Base-by-base conservation (phyloP, 2,329 filamentous ascomycete genomes). In the Trichoderma oligosporum region DNA sequence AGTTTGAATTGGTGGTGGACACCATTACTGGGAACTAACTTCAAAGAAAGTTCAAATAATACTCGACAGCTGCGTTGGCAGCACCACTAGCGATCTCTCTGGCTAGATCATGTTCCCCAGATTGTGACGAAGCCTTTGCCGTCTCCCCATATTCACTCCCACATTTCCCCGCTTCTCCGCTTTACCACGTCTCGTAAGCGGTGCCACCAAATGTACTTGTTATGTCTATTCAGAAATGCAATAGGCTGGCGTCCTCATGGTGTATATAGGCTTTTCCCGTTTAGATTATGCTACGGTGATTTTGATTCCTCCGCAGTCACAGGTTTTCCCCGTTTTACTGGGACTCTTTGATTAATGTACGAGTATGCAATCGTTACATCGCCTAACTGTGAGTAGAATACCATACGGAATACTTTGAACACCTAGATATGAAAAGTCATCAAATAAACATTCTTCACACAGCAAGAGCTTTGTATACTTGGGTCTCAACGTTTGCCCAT, bases 401-500 rank as follows among this genome's bases (percentile, higher is more conserved):
- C n/a, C n/a, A n/a, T n/a, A n/a, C n/a, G n/a, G n/a, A n/a, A n/a
- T n/a, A n/a, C n/a, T n/a, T n/a, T n/a, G n/a, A n/a, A n/a, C n/a
- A 8, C 14, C 18, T 9, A 12, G 20, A 12, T 5, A 16, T 18
- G 20, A 7, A 11, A 39, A 18, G 9, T n/a, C 18, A 11, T 24
- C 27, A 11, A 31, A 5, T 9, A 8, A 7, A 4, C 4, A 8
- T 33, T 22, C 5, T 18, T 41, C 27, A 55, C 31, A 36, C 8
- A 14, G 7, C 18, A n/a, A 55, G 22, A n/a, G 41, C 41, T 46
- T 27, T 45, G 8, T 55, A 55, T 2, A 55, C 52, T n/a, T 46
- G 52, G n/a, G 52, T 12, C 8, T 55, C 41, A 8, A 55, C 16
- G 8, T 45, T 39, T 12, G 16, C 24, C 52, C 52, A 45, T 12